Evolutionary conservation across 495 filamentous ascomycete species (phyloP), one percentile per base, ranked within the genome.

Genomic region (Penicillium roqueforti): DNA sequence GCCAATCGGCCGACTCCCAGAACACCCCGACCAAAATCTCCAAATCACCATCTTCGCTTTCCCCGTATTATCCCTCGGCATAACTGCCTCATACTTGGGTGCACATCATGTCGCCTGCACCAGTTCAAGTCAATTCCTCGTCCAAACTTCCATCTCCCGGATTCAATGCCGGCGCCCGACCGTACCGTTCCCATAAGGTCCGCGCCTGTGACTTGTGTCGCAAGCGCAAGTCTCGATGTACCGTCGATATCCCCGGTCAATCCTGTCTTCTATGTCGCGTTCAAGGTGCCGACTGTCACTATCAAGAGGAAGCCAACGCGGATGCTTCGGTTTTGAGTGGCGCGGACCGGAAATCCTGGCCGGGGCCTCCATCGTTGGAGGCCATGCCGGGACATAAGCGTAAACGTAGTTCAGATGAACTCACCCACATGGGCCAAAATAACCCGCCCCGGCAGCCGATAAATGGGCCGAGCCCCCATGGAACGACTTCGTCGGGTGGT

Each of bases 181-280:
- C 77, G 2, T 79, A 80, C 54, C 62, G 77, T 40, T 80, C 77
- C 16, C 77, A 80, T 65, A 78, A 78, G 51, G 72, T 77, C 43
- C 69, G 75, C 54, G 77, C 77, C 22, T 80, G 77, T 56, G 71
- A 78, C 54, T 62, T 76, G n/a, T 80, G 77, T 60, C 68, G 77
- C 52, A 76, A 76, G 56, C 72, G 77, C 62, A 80, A 80, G 59
- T 77, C 74, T 1, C 70, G 77, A 56, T 80, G 77, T 51, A 77
- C 73, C 2, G 73, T 77, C 9, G 77, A 79, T 54, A 76, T 75
- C 26, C 72, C 72, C 3, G 71, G 73, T 28, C 69, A 75, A 40
- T 74, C 74, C 6, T 80, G 77, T 47, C 62, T 79, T 0, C 55
- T 77, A 28, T 80, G 77, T 70, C 76, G 74, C 45, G 72, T 76